Conservation (phyloP, 176 grass and related monocot species). For the Sorghum bicolor region DNA sequence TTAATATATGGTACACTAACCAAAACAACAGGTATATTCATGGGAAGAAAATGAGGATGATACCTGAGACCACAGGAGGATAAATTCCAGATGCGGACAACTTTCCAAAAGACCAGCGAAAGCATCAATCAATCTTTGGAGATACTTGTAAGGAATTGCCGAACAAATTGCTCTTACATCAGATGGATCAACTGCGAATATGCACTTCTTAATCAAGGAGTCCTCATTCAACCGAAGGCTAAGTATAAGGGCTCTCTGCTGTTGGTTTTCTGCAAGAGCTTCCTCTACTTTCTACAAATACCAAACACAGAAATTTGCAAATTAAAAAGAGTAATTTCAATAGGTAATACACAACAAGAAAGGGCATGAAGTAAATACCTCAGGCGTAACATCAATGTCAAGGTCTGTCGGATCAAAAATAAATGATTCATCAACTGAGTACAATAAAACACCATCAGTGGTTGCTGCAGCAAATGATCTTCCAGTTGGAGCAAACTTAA, state of each 20-base stretch:
- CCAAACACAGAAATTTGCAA: neutral
- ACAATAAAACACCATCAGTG: slow-evolving; percentile 90
- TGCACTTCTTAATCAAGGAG: slow-evolving; percentile 86
- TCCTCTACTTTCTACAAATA: slow-evolving; percentile 83
- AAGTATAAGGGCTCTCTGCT: slow-evolving; percentile 80
- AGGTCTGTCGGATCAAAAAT: slow-evolving; percentile 94
- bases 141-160: slow-evolving; percentile 65
- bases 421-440: slow-evolving; percentile 89
- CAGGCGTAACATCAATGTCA: slow-evolving; percentile 91
- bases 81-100: slow-evolving; percentile 91
- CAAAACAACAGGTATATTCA: neutral
- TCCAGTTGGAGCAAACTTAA: slow-evolving; percentile 91
- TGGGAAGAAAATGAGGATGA: neutral
- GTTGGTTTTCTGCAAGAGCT: slow-evolving; percentile 71
- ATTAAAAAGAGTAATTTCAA: neutral
- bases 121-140: slow-evolving; percentile 86
- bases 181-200: slow-evolving; percentile 69
- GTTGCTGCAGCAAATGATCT: slow-evolving; percentile 93
- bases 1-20: neutral
- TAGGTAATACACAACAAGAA: neutral
- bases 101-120: slow-evolving; percentile 81
- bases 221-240: slow-evolving; percentile 90
- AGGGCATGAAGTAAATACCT: slow-evolving; percentile 46
- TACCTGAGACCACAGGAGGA: slow-evolving; percentile 90
- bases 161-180: neutral